Percentiles rank a stretch among this genome's conserved stretches.
Evolutionary conservation across 1,284 basidiomycete species (phyloP).

Genomic region (Mycosarcoma maydis): DNA sequence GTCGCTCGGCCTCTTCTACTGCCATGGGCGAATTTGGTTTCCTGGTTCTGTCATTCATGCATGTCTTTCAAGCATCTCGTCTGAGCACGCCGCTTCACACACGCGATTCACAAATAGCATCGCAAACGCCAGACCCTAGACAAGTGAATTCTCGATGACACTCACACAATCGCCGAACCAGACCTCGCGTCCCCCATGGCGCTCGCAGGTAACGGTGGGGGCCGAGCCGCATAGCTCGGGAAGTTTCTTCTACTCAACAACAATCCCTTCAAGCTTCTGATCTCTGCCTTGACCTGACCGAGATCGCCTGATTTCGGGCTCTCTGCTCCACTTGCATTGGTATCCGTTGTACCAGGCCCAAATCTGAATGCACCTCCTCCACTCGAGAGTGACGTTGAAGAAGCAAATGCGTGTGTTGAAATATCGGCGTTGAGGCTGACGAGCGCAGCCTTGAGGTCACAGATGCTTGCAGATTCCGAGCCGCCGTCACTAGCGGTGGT

Average conservation of each 20-base stretch:
- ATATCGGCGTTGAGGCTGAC: slow-evolving; percentile 43
- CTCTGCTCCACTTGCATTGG: slow-evolving; percentile 10
- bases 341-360: slow-evolving; percentile 6
- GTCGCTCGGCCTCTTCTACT: no score
- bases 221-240: slow-evolving; percentile 40
- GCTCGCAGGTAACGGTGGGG: slow-evolving; percentile 28
- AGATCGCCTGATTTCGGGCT: slow-evolving; percentile 40
- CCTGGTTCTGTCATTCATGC: no score
- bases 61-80: no score
- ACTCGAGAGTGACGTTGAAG: slow-evolving; percentile 2
- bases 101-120: no score
- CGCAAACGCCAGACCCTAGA: no score
- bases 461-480: slow-evolving; percentile 6
- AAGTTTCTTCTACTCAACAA: slow-evolving; percentile 59
- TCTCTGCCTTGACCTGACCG: slow-evolving; percentile 64
- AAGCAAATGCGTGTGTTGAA: slow-evolving; percentile 36
- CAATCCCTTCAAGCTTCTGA: slow-evolving; percentile 62
- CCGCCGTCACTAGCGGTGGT: neutral
- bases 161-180: slow-evolving; percentile 29
- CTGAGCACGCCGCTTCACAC: no score
- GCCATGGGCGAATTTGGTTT: no score
- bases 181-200: slow-evolving; percentile 9
- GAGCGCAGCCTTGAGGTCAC: slow-evolving; percentile 23
- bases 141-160: neutral
- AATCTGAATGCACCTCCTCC: slow-evolving; percentile 17